Percentiles rank a stretch among this genome's conserved stretches.
Conservation (phyloP, 306 rosid genomes). For the Fragaria iinumae region DNA sequence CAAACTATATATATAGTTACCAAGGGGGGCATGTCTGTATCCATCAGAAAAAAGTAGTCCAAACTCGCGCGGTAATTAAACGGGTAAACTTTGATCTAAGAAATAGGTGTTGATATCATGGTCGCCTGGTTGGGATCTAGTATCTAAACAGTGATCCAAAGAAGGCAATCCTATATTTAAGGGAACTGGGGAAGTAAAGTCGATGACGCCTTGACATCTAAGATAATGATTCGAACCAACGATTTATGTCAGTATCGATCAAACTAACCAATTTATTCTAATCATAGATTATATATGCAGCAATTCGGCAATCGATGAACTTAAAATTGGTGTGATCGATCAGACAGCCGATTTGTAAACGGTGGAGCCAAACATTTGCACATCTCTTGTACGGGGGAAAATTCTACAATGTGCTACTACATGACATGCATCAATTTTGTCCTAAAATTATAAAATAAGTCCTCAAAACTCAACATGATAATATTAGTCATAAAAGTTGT, state of each 20-base stretch:
- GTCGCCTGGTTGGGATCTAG: not conserved
- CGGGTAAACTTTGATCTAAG: too few species aligned
- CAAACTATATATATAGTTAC: too few species aligned
- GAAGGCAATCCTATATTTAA: not conserved
- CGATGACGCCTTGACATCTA: too few species aligned
- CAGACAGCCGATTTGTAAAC: not conserved
- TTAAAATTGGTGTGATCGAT: not conserved
- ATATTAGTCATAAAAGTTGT: too few species aligned
- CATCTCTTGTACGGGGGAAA: too few species aligned
- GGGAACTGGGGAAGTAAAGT: not conserved
- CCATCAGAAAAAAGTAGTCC: too few species aligned
- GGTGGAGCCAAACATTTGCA: not conserved
- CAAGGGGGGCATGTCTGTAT: not conserved
- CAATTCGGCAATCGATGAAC: not conserved
- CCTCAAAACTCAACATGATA: too few species aligned
- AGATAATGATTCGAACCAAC: not conserved
- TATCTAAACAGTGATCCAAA: not conserved
- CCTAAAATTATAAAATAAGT: too few species aligned
- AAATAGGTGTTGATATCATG: too few species aligned
- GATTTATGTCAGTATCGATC: not conserved
- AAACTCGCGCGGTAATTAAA: too few species aligned
- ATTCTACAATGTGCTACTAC: too few species aligned
- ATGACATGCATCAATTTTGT: too few species aligned
- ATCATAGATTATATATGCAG: not conserved
- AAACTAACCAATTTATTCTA: not conserved